Conservation (phyloP, 2,329 filamentous ascomycete species). For the Aspergillus versicolor region DNA sequence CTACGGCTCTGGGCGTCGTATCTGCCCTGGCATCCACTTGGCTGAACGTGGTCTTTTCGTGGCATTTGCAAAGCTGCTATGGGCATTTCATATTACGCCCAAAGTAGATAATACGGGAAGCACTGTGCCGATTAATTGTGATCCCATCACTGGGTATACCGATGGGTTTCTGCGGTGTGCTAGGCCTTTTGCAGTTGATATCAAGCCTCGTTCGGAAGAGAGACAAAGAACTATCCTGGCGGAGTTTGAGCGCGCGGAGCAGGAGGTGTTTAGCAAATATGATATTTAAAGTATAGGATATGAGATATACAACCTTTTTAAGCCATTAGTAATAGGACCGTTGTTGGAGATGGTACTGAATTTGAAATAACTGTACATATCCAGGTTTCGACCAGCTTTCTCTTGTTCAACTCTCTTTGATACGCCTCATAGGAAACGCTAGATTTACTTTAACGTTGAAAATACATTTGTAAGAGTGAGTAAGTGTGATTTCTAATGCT, state of each 20-base stretch:
- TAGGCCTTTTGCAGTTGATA: neutral
- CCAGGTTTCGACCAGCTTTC: too few species aligned
- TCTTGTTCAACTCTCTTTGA: too few species aligned
- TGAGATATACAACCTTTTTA: too few species aligned
- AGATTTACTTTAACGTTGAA: too few species aligned
- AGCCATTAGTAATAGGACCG: too few species aligned
- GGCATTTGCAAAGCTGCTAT: conserved; percentile 29
- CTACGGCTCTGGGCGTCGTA: conserved; percentile 27
- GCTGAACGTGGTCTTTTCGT: conserved; percentile 32
- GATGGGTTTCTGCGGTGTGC: conserved; percentile 2
- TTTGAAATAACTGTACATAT: too few species aligned
- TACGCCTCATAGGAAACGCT: too few species aligned
- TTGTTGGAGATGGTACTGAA: too few species aligned
- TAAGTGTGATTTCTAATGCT: too few species aligned
- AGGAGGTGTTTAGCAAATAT: neutral
- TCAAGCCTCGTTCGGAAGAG: neutral
- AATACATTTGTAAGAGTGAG: too few species aligned
- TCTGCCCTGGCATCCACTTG: conserved; percentile 35
- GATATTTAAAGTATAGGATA: too few species aligned
- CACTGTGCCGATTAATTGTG: neutral
- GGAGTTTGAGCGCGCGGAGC: neutral
- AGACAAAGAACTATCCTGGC: neutral
- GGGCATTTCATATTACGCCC: conserved; percentile 28
- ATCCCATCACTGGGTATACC: neutral
- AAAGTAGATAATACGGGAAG: neutral